phyloP scores from a whole-genome alignment of 2,329 filamentous ascomycete genomes.

The Mycosphaerella arachidis region DNA sequence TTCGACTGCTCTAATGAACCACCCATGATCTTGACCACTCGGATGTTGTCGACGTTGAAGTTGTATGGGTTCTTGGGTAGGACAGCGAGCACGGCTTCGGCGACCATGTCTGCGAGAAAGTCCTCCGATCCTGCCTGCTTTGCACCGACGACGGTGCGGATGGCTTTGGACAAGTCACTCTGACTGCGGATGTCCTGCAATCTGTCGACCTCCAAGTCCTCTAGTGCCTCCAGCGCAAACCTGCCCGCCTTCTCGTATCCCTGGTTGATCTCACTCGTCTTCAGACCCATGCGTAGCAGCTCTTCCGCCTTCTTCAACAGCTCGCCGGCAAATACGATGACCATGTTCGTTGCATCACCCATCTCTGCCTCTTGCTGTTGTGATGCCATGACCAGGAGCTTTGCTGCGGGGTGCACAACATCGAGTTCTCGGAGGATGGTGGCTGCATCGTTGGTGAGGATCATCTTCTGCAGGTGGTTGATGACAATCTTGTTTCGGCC shows the following conservation, averaged over 20 bases:
- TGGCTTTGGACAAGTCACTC: conserved; percentile 85
- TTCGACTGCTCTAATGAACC: conserved; percentile 89
- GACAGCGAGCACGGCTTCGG: conserved; percentile 78
- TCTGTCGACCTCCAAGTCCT: conserved; percentile 81
- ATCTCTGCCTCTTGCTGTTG: conserved; percentile 99
- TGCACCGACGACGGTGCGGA: conserved; percentile 89
- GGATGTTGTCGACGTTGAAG: conserved; percentile 98
- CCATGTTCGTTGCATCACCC: conserved; percentile 96
- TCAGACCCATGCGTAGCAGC: conserved; percentile 90
- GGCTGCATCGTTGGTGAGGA: conserved; percentile 93
- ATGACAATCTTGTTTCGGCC: conserved; percentile 99
- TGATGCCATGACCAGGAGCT: conserved; percentile 95
- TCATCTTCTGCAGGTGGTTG: conserved; percentile 99
- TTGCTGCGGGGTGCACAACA: conserved; percentile 95
- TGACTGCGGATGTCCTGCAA: conserved; percentile 77
- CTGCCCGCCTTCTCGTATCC: conserved; percentile 94
- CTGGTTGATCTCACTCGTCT: conserved; percentile 94
- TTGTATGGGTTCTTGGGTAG: conserved; percentile 91
- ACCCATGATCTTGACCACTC: conserved; percentile 99
- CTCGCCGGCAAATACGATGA: conserved; percentile 93
- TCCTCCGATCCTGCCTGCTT: conserved; percentile 96
- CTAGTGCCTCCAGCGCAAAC: conserved; percentile 77
- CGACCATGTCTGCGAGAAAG: conserved; percentile 77
- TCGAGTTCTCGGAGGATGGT: conserved; percentile 97
- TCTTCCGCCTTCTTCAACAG: conserved; percentile 96